Conservation (phyloP, 2,329 filamentous ascomycete genomes). For the Aspergillus terreus region DNA sequence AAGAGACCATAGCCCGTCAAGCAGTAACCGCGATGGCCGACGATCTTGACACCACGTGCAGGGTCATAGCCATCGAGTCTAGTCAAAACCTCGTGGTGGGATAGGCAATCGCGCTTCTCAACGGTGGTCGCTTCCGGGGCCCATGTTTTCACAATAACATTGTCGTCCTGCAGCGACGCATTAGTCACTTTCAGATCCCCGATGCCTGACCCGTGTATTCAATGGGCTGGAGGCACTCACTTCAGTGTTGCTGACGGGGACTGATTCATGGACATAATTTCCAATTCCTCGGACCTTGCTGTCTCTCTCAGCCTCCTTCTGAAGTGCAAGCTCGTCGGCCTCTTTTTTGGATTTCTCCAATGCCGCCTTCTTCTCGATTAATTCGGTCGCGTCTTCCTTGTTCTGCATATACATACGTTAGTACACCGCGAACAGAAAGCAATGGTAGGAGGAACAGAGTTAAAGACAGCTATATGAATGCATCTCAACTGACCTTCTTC, state of each 20-base stretch:
- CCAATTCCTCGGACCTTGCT: constrained; percentile 80
- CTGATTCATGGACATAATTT: constrained; percentile 86
- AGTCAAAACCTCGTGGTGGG: constrained; percentile 90
- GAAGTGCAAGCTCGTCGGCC: constrained; percentile 67
- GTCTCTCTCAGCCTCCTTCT: constrained; percentile 72
- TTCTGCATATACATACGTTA: constrained; percentile 45
- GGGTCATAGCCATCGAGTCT: constrained; percentile 89
- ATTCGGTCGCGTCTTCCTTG: constrained; percentile 80
- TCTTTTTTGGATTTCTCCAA: constrained; percentile 80
- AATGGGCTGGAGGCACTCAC: constrained; percentile 36
- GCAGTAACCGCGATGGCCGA: constrained; percentile 92
- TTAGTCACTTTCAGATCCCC: not conserved
- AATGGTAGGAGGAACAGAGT: no score
- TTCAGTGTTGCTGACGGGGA: constrained; percentile 79
- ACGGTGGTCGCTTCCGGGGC: constrained; percentile 69
- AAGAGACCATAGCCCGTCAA: constrained; percentile 85
- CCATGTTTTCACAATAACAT: constrained; percentile 73
- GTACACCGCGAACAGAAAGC: not conserved
- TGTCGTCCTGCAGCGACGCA: constrained; percentile 62
- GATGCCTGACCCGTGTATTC: not conserved
- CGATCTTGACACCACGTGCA: constrained; percentile 87
- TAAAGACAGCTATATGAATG: not conserved
- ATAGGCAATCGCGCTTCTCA: constrained; percentile 74
- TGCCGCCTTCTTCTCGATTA: constrained; percentile 72
- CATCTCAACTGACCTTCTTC: constrained; percentile 64